Evolutionary conservation across 1,284 basidiomycete genomes (phyloP), one percentile per base, ranked within the genome.

Genomic region (Ustilago hordei): DNA sequence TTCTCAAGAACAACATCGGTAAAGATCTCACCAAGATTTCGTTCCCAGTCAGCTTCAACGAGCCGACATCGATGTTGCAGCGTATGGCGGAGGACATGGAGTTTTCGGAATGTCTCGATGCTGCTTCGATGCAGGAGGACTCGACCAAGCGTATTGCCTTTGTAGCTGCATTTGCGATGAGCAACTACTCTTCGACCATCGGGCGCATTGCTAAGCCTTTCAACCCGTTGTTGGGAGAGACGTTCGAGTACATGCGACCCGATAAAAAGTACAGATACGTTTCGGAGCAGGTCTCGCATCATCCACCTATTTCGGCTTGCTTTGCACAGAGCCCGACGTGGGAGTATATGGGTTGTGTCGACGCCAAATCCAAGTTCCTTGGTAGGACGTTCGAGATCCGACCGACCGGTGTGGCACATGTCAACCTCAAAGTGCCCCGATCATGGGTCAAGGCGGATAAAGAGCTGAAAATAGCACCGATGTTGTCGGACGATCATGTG

Each of bases 151-250:
- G 96, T 8, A 91, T 98, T 66, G 95, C 95, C 0, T 99, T 92
- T 83, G 95, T 99, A 4, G 95, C 93, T 12, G 96, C 95, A 0
- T 99, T 98, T 86, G 96, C 95, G 2, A 97, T 97, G 94, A 94
- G 93, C 47, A 98, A 98, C 88, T 98, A 99, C 87, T 95, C 93
- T 12, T 95, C 93, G 34, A 98, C 96, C 0, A 94, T 97, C 78
- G 87, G 86, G 4, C 79, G 85, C 36, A 75, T 86, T 53, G 84
- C 85, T 50, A 85, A 85, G 70, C 83, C 82, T 3, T 84, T 87
- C 77, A 86, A 84, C 78, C 87, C 86, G 8, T 77, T 87, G 59
- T 84, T 91, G 84, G 89, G 90, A 67, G 95, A 99, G 88, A 96
- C 95, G 2, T 99, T 96, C 82, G 96, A 99, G 87, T 97, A 98